A percentile compares a stretch with the other conserved stretches of the same genome.
Conservation (phyloP, 371 early-diverging fungal species). For the Mucor circinelloides region DNA sequence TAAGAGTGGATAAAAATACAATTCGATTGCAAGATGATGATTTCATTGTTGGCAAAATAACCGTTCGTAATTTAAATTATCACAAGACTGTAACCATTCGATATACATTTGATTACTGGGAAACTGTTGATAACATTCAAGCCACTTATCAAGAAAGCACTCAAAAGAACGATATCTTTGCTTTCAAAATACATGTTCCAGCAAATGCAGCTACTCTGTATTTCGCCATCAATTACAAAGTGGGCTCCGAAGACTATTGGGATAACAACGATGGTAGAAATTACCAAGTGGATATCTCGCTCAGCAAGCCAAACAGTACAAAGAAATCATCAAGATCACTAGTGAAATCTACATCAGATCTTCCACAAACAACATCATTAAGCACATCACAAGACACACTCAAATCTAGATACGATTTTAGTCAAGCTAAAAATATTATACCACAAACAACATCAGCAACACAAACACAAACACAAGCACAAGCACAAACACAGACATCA, state of each 20-base stretch:
- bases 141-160: constrained; percentile 17
- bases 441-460: neutral
- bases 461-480: neutral
- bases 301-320: neutral
- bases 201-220: constrained; percentile 36
- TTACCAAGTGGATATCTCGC: constrained; percentile 17
- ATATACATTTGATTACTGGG: constrained; percentile 71
- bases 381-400: constrained; percentile 6
- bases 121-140: constrained; percentile 30
- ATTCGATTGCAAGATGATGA: constrained; percentile 8
- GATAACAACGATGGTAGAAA: constrained; percentile 29
- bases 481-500: neutral
- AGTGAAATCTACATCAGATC: neutral
- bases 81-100: constrained; percentile 68
- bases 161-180: constrained; percentile 19
- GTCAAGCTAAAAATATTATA: constrained; percentile 14
- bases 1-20: constrained; percentile 18
- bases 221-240: constrained; percentile 36
- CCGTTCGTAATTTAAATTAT: constrained; percentile 75
- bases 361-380: neutral
- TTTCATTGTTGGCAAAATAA: constrained; percentile 41
- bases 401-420: constrained; percentile 25
- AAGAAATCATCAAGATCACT: neutral
- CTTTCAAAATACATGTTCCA: constrained; percentile 27
- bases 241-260: constrained; percentile 28